Percentiles rank a stretch among this genome's conserved stretches.
These are phyloP conservation scores for Aspergillus japonicus DNA, from an alignment of 2,329 filamentous ascomycete genomes.

Conservation along the genomic window DNA sequence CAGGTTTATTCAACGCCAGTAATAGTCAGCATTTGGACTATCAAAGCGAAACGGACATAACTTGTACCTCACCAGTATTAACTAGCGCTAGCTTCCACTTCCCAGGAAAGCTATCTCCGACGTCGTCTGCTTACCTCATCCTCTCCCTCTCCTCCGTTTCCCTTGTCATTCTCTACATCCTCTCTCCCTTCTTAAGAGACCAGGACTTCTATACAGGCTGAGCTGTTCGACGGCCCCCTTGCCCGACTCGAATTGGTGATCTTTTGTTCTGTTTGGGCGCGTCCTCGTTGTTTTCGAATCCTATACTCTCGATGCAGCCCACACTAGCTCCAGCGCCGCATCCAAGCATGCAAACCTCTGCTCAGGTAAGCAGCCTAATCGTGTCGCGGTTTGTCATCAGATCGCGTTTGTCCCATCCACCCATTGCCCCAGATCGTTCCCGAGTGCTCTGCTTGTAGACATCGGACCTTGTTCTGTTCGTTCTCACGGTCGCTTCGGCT, in stretches of 20 bases:
- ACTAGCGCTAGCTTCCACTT: not conserved
- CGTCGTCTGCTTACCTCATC: slow-evolving; percentile 38
- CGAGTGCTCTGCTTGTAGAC: not conserved
- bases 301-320: slow-evolving; percentile 42
- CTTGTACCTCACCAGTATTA: slow-evolving; percentile 11
- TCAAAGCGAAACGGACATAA: not conserved
- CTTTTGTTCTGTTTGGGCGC: slow-evolving; percentile 15
- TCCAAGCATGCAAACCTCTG: slow-evolving; percentile 48
- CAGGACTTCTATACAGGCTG: slow-evolving; percentile 11
- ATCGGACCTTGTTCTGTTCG: not conserved
- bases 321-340: slow-evolving; percentile 50
- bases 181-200: slow-evolving; percentile 9
- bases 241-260: slow-evolving; percentile 18
- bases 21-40: slow-evolving; percentile 14
- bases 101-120: slow-evolving; percentile 14
- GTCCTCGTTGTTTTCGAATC: slow-evolving; percentile 17
- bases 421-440: slow-evolving; percentile 10
- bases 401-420: slow-evolving; percentile 20
- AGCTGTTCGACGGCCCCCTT: slow-evolving; percentile 2
- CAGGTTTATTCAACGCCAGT: slow-evolving; percentile 11
- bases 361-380: slow-evolving; percentile 54
- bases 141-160: slow-evolving; percentile 27
- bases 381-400: slow-evolving; percentile 40
- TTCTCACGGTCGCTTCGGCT: not conserved
- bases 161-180: slow-evolving; percentile 19